phyloP scores from a whole-genome alignment of 1,284 basidiomycete species.

The Ceratobasidium papillatum region DNA sequence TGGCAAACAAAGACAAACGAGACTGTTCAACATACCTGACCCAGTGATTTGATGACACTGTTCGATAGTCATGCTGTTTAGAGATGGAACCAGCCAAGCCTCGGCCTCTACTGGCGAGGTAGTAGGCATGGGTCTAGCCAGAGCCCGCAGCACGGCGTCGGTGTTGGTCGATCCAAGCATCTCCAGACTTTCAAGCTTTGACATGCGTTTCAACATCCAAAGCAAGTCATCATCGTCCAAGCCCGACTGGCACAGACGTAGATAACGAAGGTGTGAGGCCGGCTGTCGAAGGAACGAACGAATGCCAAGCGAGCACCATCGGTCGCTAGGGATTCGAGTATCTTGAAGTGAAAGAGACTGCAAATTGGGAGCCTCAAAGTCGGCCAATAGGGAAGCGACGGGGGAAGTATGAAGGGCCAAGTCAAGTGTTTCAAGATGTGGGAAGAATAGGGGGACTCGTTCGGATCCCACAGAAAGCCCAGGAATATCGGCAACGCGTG shows the following conservation, averaged over 20 bases:
- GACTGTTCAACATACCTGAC: conserved; percentile 23
- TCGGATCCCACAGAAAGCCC: not conserved
- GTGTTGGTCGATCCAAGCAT: conserved; percentile 27
- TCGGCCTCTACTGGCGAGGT: not conserved
- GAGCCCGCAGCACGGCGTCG: conserved; percentile 22
- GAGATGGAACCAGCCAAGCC: conserved; percentile 25
- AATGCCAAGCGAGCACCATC: conserved; percentile 40
- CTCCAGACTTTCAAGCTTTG: conserved; percentile 32
- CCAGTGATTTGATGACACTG: conserved; percentile 40
- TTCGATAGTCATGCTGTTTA: conserved; percentile 22
- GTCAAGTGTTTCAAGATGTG: conserved; percentile 34
- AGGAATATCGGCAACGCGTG: conserved; percentile 11
- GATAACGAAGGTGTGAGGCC: conserved; percentile 10
- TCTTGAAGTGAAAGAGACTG: conserved; percentile 34
- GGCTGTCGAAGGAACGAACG: conserved; percentile 38
- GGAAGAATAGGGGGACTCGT: conserved; percentile 8
- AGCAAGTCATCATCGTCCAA: conserved; percentile 38
- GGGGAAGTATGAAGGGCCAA: conserved; percentile 32
- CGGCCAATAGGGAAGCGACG: conserved; percentile 28
- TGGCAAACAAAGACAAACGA: not conserved
- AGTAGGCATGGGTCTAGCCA: conserved; percentile 16
- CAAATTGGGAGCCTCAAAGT: conserved; percentile 38
- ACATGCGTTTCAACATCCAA: conserved; percentile 32
- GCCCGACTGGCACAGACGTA: conserved; percentile 32
- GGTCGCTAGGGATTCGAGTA: conserved; percentile 33